Conservation (phyloP, 2,329 filamentous ascomycete species). For the Penicillium sp. region DNA sequence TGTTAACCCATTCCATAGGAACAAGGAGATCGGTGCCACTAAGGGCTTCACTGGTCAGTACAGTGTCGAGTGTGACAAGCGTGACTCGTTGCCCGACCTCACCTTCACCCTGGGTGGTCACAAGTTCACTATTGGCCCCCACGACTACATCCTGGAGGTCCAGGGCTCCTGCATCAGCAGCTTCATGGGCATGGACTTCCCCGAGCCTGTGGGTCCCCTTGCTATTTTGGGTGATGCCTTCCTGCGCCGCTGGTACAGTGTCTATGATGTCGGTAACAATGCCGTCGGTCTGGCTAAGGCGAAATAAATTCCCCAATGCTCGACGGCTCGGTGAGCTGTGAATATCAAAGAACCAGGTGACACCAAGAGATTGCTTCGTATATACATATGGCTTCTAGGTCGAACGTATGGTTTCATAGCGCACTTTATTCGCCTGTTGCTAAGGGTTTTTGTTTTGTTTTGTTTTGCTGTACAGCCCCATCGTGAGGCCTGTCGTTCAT, state of each 20-base stretch:
- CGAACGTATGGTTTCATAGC: slow-evolving; percentile 10
- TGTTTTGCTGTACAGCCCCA: slow-evolving; percentile 6
- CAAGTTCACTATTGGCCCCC: slow-evolving; percentile 85
- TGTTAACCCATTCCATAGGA: slow-evolving; percentile 46
- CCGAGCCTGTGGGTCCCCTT: slow-evolving; percentile 82
- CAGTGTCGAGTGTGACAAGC: slow-evolving; percentile 83
- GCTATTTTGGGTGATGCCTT: slow-evolving; percentile 78
- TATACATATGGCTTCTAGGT: slow-evolving; percentile 17
- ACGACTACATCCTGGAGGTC: slow-evolving; percentile 94
- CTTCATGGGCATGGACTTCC: slow-evolving; percentile 94
- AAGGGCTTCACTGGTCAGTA: slow-evolving; percentile 98
- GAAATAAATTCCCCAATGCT: slow-evolving; percentile 54
- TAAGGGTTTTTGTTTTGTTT: slow-evolving; percentile 11
- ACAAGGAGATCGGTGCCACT: slow-evolving; percentile 96
- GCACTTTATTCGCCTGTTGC: slow-evolving; percentile 12
- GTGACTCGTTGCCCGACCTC: slow-evolving; percentile 80
- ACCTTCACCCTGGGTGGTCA: slow-evolving; percentile 86
- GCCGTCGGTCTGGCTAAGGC: slow-evolving; percentile 86
- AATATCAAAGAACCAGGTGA: slow-evolving; percentile 11
- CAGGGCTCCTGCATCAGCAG: slow-evolving; percentile 94
- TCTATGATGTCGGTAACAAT: slow-evolving; percentile 90
- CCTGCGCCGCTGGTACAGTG: slow-evolving; percentile 68
- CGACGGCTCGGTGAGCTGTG: slow-evolving; percentile 9
- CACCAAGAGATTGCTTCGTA: slow-evolving; percentile 16
- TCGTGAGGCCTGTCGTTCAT: slow-evolving; percentile 6